Base-by-base conservation (phyloP, 1,284 basidiomycete genomes). In the Ganoderma sinense region DNA sequence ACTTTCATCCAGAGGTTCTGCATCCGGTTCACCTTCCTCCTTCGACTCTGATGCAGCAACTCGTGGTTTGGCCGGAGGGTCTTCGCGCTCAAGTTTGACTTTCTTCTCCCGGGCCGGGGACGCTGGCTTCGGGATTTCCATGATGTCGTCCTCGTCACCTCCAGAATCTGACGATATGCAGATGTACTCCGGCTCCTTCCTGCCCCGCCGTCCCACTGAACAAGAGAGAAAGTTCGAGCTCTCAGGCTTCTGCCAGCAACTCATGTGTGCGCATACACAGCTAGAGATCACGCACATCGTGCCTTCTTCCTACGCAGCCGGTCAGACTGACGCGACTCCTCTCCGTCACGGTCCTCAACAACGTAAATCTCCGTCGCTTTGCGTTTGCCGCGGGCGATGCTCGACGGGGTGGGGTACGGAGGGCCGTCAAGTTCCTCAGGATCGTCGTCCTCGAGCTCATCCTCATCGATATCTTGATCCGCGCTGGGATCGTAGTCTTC, bases 111-210 rank as follows among this genome's bases (percentile, higher is more conserved):
- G n/a, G n/a, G n/a, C n/a, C n/a, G n/a, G n/a, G n/a, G 18, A 0
- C 0, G 7, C 0, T 2, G 58, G 39, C 26, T 61, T 41, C 14
- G 40, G 14, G 39, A 26, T 61, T 26, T 61, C n/a, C 23, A 26
- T n/a, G 33, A 59, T 23, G 14, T 61, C 59, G 14, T 29, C 59
- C 59, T 43, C 59, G 23, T 61, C 59, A 5, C 10, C 59, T 40
- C 43, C 59, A 23, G 59, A 61, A 23, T 61, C 59, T 10, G 59
- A 61, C 13, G 59, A 61, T n/a, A 61, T 61, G 40, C 26, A 61
- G n/a, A 61, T 61, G 23, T 23, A 61, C 33, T 61, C 36, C 23
- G 33, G 36, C 31, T 18, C 36, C 48, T 33, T 56, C 29, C 6
- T 29, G 7, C 14, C 8, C 14, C 31, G 31, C 14, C 31, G 31